phyloP scores from a whole-genome alignment of 1,139 yeast species.

The Lodderomyces beijingensis region DNA sequence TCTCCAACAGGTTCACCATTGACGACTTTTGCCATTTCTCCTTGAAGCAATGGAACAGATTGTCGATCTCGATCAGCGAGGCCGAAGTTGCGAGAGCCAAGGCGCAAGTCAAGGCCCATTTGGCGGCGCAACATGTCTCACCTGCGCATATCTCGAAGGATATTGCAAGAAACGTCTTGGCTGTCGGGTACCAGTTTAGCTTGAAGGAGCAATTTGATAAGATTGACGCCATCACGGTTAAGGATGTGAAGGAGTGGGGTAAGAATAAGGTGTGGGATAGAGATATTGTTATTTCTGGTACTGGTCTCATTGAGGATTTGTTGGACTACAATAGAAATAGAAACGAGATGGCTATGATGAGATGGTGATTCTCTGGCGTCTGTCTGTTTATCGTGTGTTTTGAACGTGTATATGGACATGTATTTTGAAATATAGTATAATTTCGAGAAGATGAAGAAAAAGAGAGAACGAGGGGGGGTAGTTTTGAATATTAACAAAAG shows the following conservation, averaged over 20 bases:
- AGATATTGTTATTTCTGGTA: slow-evolving; percentile 76
- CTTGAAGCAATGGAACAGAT: slow-evolving; percentile 83
- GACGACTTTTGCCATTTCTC: slow-evolving; percentile 79
- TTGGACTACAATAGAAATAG: slow-evolving; percentile 81
- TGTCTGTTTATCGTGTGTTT: no score
- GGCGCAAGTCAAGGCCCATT: slow-evolving; percentile 53
- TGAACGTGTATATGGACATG: background rate
- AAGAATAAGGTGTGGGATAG: slow-evolving; percentile 73
- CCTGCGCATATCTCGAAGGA: slow-evolving; percentile 50
- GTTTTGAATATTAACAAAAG: no score
- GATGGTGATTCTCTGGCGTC: no score
- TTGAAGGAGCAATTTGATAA: slow-evolving; percentile 54
- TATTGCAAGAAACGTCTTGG: slow-evolving; percentile 58
- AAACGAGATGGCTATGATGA: slow-evolving; percentile 84
- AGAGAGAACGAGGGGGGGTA: background rate
- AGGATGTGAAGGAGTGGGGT: slow-evolving; percentile 70
- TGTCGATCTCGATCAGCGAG: slow-evolving; percentile 67
- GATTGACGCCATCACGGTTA: slow-evolving; percentile 60
- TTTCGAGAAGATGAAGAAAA: background rate
- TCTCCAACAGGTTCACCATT: slow-evolving; percentile 52
- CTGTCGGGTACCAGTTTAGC: slow-evolving; percentile 59
- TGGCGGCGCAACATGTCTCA: slow-evolving; percentile 44
- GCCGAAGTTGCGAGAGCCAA: slow-evolving; percentile 78
- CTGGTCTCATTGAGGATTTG: slow-evolving; percentile 80
- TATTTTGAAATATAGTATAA: background rate